Evolutionary conservation across 106 monocot species (phyloP).

Genomic region (Phalaenopsis equestris): DNA sequence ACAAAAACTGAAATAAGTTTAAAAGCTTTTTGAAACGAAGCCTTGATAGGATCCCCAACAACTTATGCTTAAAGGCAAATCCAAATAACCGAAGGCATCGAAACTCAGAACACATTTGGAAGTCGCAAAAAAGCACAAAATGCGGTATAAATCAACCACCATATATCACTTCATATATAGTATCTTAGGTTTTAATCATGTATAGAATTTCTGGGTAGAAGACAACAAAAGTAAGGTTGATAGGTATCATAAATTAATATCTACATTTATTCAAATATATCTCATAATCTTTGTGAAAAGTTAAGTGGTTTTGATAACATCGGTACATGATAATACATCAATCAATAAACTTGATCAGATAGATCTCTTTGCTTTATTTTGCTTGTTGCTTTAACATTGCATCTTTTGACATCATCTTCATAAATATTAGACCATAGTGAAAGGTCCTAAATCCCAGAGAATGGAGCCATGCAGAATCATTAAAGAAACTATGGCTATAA

Average conservation of each 20-base stretch:
- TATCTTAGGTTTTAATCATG: not conserved
- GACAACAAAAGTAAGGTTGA: no score
- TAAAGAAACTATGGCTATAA: no score
- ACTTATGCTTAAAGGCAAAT: not conserved
- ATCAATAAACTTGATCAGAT: not conserved
- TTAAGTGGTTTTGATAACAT: not conserved
- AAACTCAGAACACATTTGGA: not conserved
- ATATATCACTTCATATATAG: not conserved
- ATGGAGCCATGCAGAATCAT: no score
- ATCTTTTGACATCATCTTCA: no score
- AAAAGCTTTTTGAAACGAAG: no score
- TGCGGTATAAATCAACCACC: not conserved
- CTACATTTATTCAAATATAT: not conserved
- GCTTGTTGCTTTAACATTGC: no score
- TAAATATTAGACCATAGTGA: no score
- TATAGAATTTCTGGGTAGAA: not conserved
- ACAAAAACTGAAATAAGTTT: no score
- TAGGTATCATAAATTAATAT: not conserved
- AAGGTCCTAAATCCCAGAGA: no score
- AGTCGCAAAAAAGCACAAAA: not conserved
- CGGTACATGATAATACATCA: not conserved
- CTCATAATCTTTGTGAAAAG: not conserved
- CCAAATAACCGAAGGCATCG: not conserved
- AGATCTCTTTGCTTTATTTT: no score
- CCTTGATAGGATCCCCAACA: not conserved